Conservation (phyloP, 352 stramenopile species). For the Thraustochytrium sp. region DNA sequence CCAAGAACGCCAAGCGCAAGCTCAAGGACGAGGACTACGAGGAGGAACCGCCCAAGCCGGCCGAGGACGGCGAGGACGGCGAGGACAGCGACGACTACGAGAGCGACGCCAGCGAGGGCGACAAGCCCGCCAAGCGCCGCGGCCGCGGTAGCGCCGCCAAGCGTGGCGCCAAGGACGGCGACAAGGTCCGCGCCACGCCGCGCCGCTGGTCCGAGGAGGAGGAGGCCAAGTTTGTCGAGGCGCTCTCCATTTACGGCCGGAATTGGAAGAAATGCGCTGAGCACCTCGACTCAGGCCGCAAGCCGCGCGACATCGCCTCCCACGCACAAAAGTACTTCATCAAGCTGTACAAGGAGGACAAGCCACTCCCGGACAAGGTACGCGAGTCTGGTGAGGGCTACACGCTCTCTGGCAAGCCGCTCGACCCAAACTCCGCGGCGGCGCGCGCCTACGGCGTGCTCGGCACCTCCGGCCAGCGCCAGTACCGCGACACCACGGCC, state of each 20-base stretch:
- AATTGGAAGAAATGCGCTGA: conserved; percentile 48
- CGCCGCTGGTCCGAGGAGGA: conserved; percentile 20
- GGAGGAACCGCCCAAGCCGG: too few relatives aligned
- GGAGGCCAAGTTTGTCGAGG: conserved; percentile 41
- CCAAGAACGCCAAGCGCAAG: not conserved
- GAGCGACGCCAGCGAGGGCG: not conserved
- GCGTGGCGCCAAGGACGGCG: not conserved
- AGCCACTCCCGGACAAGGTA: conserved; percentile 46
- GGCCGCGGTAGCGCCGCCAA: not conserved
- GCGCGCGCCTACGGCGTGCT: conserved; percentile 46
- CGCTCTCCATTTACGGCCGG: conserved; percentile 44
- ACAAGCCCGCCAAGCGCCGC: not conserved
- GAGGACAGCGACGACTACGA: not conserved
- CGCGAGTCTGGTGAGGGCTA: conserved; percentile 48
- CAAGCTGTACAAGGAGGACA: conserved; percentile 48
- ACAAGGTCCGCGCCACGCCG: conserved; percentile 20
- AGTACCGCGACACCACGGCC: conserved; percentile 13
- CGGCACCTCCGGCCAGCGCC: not conserved
- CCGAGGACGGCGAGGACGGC: not conserved
- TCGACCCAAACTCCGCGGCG: conserved; percentile 48
- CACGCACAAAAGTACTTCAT: conserved; percentile 52
- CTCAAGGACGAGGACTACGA: not conserved
- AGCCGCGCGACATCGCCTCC: conserved; percentile 42
- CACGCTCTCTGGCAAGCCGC: conserved; percentile 49
- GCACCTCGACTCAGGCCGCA: conserved; percentile 37